Percentiles rank a stretch among this genome's conserved stretches.
phyloP scores from a whole-genome alignment of 2,329 filamentous ascomycete genomes.

The Aureobasidium sp. region DNA sequence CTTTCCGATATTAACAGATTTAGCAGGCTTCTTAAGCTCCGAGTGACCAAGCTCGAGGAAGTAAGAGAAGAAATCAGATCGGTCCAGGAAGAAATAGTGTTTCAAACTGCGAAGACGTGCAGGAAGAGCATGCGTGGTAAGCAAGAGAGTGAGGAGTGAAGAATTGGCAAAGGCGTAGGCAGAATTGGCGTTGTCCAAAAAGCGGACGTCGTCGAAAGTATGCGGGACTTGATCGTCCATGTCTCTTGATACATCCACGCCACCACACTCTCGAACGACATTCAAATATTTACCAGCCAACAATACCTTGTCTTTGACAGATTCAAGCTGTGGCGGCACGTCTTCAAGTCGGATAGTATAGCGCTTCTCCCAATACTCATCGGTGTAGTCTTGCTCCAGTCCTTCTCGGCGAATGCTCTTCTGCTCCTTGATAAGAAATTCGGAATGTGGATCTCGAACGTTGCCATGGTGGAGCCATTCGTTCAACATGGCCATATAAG shows the following conservation, averaged over 20 bases:
- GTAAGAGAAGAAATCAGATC: conserved; percentile 96
- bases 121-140: conserved; percentile 88
- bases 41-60: conserved; percentile 88
- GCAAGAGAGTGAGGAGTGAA: conserved; percentile 79
- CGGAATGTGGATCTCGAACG: conserved; percentile 87
- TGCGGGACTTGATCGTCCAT: conserved; percentile 81
- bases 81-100: conserved; percentile 98
- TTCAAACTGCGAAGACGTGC: conserved; percentile 84
- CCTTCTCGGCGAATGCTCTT: conserved; percentile 89
- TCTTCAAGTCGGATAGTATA: conserved; percentile 91
- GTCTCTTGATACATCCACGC: conserved; percentile 58
- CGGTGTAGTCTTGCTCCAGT: conserved; percentile 92
- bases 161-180: conserved; percentile 95
- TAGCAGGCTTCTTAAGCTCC: conserved; percentile 83
- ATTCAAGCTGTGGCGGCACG: conserved; percentile 84
- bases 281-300: conserved; percentile 97
- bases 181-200: conserved; percentile 90
- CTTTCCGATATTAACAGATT: conserved; percentile 84
- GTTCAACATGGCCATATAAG: conserved; percentile 97
- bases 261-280: conserved; percentile 92
- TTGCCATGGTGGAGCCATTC: conserved; percentile 96
- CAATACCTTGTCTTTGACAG: conserved; percentile 87
- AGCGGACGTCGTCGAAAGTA: conserved; percentile 84
- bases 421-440: conserved; percentile 93
- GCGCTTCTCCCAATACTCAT: conserved; percentile 97